These are phyloP conservation scores for Quercus wislizeni DNA, from an alignment of 306 rosid genomes.

Conservation along the genomic window DNA sequence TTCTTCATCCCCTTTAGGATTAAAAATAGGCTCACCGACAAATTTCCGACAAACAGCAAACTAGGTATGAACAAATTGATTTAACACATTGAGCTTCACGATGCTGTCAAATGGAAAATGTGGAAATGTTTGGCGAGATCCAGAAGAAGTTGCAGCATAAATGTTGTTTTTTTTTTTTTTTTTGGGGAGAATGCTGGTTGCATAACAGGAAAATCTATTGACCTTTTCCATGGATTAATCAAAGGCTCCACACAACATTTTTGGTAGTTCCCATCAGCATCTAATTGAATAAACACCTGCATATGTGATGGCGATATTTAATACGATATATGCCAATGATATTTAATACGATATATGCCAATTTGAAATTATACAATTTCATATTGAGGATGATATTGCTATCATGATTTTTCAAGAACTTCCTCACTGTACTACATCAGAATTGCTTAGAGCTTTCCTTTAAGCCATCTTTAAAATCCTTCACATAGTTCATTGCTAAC, in stretches of 20 bases:
- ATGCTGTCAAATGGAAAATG: conserved; percentile 75
- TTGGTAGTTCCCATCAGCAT: conserved; percentile 39
- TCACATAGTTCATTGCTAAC: too few relatives aligned
- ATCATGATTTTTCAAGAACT: too few relatives aligned
- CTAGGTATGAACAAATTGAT: conserved; percentile 55
- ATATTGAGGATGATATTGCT: too few relatives aligned
- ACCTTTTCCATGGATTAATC: conserved; percentile 44
- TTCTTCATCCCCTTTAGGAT: too few relatives aligned
- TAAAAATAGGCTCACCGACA: too few relatives aligned
- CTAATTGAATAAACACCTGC: conserved; percentile 55
- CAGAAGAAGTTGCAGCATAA: conserved; percentile 36
- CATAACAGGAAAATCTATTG: conserved; percentile 65
- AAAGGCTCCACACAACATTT: conserved; percentile 48
- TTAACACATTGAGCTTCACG: conserved; percentile 48
- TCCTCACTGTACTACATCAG: too few relatives aligned
- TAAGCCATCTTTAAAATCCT: too few relatives aligned
- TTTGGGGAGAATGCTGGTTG: conserved; percentile 21
- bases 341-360: too few relatives aligned
- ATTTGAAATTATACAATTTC: too few relatives aligned
- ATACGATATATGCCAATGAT: too few relatives aligned
- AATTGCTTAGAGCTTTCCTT: too few relatives aligned
- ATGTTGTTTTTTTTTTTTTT: conserved; percentile 34
- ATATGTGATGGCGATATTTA: not conserved
- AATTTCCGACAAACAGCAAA: not conserved
- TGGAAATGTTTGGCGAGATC: conserved; percentile 64